These are phyloP conservation scores for Avena eriantha DNA, from an alignment of 176 grass and related monocot genomes.

Conservation along the genomic window DNA sequence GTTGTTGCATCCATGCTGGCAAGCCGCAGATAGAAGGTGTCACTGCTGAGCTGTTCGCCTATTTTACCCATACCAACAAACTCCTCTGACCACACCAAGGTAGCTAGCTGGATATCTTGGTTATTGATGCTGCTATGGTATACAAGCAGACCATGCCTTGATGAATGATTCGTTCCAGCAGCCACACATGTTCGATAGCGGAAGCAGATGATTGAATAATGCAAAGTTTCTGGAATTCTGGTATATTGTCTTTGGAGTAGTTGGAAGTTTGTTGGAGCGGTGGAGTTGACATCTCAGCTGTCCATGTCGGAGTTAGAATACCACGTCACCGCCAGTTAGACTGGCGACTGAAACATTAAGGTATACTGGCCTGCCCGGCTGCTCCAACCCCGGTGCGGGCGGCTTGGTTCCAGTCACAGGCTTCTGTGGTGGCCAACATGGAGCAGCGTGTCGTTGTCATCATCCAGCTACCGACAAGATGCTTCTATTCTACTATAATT, in stretches of 20 bases:
- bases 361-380: not conserved
- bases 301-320: not conserved
- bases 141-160: not conserved
- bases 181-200: not conserved
- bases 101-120: no score
- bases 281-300: not conserved
- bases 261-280: not conserved
- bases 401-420: no score
- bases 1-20: no score
- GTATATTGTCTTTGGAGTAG: not conserved
- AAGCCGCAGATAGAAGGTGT: no score
- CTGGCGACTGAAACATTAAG: not conserved
- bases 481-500: not conserved
- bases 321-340: not conserved
- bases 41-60: no score
- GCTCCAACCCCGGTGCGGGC: no score
- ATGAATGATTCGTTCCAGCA: not conserved
- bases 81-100: no score
- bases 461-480: not conserved
- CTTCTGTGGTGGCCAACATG: not conserved
- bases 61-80: no score
- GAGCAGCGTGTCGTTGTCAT: not conserved
- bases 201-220: not conserved
- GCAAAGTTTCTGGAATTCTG: not conserved
- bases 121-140: no score